Conservation (phyloP, 192 early-diverging fungal genomes). For the Backusella tuberculispora region DNA sequence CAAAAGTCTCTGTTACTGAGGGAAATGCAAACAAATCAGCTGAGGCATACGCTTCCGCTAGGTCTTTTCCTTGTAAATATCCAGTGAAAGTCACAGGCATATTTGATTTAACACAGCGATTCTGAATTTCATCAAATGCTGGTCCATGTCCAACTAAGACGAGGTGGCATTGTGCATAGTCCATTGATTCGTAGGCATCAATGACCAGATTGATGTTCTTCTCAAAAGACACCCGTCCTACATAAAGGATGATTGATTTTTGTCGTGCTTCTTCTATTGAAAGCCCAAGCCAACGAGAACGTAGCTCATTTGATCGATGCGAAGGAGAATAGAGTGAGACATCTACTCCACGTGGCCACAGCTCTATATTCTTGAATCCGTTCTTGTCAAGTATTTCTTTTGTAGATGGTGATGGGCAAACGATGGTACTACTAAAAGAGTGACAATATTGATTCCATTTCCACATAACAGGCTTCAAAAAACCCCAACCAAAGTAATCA, state of each 20-base stretch:
- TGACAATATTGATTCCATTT: conserved; percentile 41
- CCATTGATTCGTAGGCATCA: conserved; percentile 37
- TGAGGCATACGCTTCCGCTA: conserved; percentile 40
- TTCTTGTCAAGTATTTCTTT: conserved; percentile 29
- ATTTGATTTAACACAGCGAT: conserved; percentile 5
- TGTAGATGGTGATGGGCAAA: conserved; percentile 37
- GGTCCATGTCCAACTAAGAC: conserved; percentile 43
- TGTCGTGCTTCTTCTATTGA: conserved; percentile 7
- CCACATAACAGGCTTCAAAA: conserved; percentile 38
- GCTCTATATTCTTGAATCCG: conserved; percentile 28
- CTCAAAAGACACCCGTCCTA: conserved; percentile 41
- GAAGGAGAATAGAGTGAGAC: conserved; percentile 31
- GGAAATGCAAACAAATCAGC: conserved; percentile 44
- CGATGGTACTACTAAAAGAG: conserved; percentile 18
- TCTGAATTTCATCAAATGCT: conserved; percentile 37
- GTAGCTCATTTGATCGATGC: conserved; percentile 28
- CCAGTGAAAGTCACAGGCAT: conserved; percentile 41
- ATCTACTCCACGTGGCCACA: conserved; percentile 44
- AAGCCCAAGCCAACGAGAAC: conserved; percentile 29
- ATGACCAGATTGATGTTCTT: conserved; percentile 40
- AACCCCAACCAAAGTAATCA: conserved; percentile 38
- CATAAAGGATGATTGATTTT: conserved; percentile 37
- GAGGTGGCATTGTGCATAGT: conserved; percentile 34
- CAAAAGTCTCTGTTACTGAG: conserved; percentile 41
- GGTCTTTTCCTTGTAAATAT: conserved; percentile 29